Evolutionary conservation across 257 asterid genomes (phyloP).

Genomic region (Gardenia jasminoides): DNA sequence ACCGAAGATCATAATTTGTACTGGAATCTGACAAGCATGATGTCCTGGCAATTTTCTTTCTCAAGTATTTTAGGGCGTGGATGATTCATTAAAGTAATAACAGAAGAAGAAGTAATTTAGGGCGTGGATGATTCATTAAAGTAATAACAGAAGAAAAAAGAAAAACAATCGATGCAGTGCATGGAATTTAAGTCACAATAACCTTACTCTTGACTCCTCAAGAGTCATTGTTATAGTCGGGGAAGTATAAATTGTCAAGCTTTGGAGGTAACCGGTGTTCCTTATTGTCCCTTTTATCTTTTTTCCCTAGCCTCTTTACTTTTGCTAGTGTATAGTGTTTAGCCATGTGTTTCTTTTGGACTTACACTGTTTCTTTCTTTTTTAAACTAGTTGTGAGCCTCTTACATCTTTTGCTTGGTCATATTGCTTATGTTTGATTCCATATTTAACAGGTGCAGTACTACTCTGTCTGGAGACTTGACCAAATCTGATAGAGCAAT

Average conservation of each 20-base stretch:
- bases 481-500: slow-evolving; percentile 82
- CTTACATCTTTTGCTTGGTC: slow-evolving; percentile 1
- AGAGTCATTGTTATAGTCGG: too few relatives aligned
- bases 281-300: background rate
- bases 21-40: background rate
- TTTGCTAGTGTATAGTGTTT: background rate
- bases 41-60: background rate
- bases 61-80: background rate
- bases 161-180: background rate
- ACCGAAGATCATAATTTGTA: background rate
- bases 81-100: too few relatives aligned
- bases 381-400: background rate
- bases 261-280: background rate
- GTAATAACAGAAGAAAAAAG: too few relatives aligned
- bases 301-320: background rate
- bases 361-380: background rate
- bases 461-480: slow-evolving; percentile 70
- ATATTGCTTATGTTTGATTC: slow-evolving; percentile 13
- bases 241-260: background rate
- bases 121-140: background rate
- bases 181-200: background rate
- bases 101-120: background rate
- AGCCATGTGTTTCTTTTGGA: background rate
- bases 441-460: slow-evolving; percentile 72
- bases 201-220: background rate